A percentile compares a stretch with the other conserved stretches of the same genome.
These are phyloP conservation scores for Macaranga tanarius DNA, from an alignment of 441 rosid species.

Conservation along the genomic window DNA sequence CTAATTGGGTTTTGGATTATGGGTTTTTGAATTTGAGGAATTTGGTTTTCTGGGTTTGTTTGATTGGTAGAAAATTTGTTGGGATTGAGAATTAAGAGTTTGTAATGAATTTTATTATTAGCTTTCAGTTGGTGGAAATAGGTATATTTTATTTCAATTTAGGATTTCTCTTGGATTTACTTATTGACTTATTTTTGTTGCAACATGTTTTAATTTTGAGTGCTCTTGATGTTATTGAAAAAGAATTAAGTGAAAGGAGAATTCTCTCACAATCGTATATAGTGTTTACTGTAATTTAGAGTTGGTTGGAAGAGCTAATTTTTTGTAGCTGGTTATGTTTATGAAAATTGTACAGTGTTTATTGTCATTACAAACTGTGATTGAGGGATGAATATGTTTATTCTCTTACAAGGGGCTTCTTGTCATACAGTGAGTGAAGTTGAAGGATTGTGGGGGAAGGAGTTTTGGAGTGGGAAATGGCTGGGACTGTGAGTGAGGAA, in stretches of 20 bases:
- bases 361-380: slow-evolving; percentile 3
- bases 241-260: not conserved
- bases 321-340: not conserved
- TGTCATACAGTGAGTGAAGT: slow-evolving; percentile 33
- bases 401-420: slow-evolving; percentile 19
- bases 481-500: slow-evolving; percentile 61
- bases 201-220: not conserved
- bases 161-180: not conserved
- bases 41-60: slow-evolving; percentile 15
- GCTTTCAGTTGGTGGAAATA: not conserved
- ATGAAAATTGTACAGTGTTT: not conserved
- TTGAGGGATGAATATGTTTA: slow-evolving; percentile 17
- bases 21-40: slow-evolving; percentile 20
- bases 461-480: slow-evolving; percentile 57
- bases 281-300: not conserved
- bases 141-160: not conserved
- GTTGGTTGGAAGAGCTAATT: not conserved
- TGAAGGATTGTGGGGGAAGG: slow-evolving; percentile 37
- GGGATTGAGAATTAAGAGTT: not conserved
- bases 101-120: slow-evolving; percentile 5
- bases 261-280: not conserved
- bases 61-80: not conserved
- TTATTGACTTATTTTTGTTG: not conserved
- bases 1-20: slow-evolving; percentile 13
- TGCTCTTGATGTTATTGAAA: not conserved